A percentile compares a stretch with the other conserved stretches of the same genome.
Conservation (phyloP, 208 protist genomes). For the Herpetomonas tarakana region DNA sequence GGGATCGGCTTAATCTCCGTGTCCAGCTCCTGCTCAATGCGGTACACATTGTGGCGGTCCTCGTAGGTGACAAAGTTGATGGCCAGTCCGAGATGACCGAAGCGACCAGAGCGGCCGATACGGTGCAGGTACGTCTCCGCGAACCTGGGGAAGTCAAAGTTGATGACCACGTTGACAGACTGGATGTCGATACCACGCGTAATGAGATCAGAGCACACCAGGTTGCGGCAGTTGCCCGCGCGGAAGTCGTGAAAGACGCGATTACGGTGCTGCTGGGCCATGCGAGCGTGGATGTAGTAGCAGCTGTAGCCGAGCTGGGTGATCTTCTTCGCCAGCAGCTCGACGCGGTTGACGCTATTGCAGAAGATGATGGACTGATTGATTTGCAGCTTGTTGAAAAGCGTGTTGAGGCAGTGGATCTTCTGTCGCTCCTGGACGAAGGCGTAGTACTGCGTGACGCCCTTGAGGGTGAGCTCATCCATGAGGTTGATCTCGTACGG, state of each 20-base stretch:
- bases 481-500: slow-evolving; percentile 99
- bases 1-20: slow-evolving; percentile 99
- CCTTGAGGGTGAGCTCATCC: slow-evolving; percentile 98
- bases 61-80: slow-evolving; percentile 99
- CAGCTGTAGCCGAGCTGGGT: slow-evolving; percentile 99
- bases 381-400: slow-evolving; percentile 99
- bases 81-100: slow-evolving; percentile 98
- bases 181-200: slow-evolving; percentile 99
- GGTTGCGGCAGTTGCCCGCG: slow-evolving; percentile 96
- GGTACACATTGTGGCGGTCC: slow-evolving; percentile 94
- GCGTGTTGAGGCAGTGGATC: slow-evolving; percentile 99
- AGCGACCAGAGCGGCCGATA: slow-evolving; percentile 95
- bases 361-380: slow-evolving; percentile 99
- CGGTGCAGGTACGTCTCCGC: slow-evolving; percentile 98
- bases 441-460: slow-evolving; percentile 99
- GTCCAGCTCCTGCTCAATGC: slow-evolving; percentile 98
- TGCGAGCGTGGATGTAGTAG: slow-evolving; percentile 99
- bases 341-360: slow-evolving; percentile 98
- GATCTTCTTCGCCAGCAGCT: slow-evolving; percentile 99
- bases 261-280: slow-evolving; percentile 98
- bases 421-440: slow-evolving; percentile 99
- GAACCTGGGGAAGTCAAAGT: slow-evolving; percentile 99
- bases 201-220: slow-evolving; percentile 99
- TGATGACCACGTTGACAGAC: slow-evolving; percentile 99
- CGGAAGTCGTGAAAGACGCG: slow-evolving; percentile 99